Conservation (phyloP, 192 early-diverging fungal species). For the Glomus cerebriforme region DNA sequence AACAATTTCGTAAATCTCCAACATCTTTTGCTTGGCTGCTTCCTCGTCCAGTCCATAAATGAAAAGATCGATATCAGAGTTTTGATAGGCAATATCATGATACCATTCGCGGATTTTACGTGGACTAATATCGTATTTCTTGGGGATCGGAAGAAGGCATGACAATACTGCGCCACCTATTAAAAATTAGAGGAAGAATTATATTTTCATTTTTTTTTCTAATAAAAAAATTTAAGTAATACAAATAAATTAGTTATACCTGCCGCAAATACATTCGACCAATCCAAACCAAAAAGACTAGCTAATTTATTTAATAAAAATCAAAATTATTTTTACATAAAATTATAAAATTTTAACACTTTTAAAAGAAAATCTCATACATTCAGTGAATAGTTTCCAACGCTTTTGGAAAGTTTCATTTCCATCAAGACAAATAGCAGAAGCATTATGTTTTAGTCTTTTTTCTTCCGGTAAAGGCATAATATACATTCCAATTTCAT, state of each 20-base stretch:
- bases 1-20: constrained; percentile 36
- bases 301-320: background rate
- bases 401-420: background rate
- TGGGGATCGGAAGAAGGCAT: constrained; percentile 15
- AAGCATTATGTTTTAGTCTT: background rate
- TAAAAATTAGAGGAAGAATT: too few species aligned
- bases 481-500: background rate
- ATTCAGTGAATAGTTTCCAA: constrained; percentile 21
- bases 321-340: too few species aligned
- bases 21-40: constrained; percentile 44
- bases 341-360: background rate
- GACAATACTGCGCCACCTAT: constrained; percentile 3
- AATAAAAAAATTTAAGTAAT: too few species aligned
- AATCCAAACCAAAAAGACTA: background rate
- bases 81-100: constrained; percentile 2
- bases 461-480: constrained; percentile 18
- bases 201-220: too few species aligned
- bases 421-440: background rate
- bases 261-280: constrained; percentile 6
- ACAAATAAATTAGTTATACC: background rate
- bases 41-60: constrained; percentile 48
- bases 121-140: background rate
- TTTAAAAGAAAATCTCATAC: background rate
- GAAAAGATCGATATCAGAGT: constrained; percentile 46
- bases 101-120: constrained; percentile 8